Percentiles rank a stretch among this genome's conserved stretches.
Conservation (phyloP, 148 eudicot genomes). For the Fallopia convolvulus region DNA sequence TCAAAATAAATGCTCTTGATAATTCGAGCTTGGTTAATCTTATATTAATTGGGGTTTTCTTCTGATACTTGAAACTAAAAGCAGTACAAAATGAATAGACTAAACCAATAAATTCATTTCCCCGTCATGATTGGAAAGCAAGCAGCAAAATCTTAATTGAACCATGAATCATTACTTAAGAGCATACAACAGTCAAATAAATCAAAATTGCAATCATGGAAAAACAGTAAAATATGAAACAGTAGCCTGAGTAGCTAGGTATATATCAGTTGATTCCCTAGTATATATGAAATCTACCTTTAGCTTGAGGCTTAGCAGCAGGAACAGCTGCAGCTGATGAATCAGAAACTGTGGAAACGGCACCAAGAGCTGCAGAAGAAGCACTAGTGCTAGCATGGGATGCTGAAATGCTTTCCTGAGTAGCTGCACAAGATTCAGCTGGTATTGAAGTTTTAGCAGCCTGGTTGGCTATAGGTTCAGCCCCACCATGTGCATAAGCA, state of each 20-base stretch:
- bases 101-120: neutral
- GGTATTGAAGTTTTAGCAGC: conserved; percentile 26
- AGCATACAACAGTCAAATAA: neutral
- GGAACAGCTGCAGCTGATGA: conserved; percentile 20
- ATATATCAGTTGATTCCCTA: neutral
- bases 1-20: neutral
- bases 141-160: neutral
- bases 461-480: conserved; percentile 25
- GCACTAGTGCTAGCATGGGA: conserved; percentile 32
- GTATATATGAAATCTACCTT: neutral
- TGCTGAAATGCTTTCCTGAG: conserved; percentile 26
- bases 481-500: conserved; percentile 15
- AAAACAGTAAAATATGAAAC: neutral
- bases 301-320: conserved; percentile 36
- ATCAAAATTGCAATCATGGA: neutral
- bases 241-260: neutral
- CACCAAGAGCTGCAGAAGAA: conserved; percentile 24
- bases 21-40: neutral
- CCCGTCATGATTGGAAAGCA: neutral
- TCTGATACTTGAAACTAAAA: neutral
- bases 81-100: neutral
- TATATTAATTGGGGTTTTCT: neutral
- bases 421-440: conserved; percentile 30
- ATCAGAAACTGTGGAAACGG: conserved; percentile 26
- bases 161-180: neutral